Percentiles rank a stretch among this genome's conserved stretches.
Evolutionary conservation across 73 alveolate species (phyloP).

Genomic region (Paramecium octaurelia): DNA sequence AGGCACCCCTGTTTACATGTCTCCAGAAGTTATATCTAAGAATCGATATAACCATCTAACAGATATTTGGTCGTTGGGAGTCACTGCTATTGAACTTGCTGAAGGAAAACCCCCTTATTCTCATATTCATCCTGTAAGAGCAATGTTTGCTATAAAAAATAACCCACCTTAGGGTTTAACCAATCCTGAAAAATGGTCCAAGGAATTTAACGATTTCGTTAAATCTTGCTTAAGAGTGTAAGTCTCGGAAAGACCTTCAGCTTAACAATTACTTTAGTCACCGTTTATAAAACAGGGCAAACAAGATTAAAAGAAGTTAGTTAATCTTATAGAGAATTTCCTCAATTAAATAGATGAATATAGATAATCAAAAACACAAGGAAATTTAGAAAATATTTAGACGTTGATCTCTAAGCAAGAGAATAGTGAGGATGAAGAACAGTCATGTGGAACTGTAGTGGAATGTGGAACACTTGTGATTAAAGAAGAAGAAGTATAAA

Average conservation of each 20-base stretch:
- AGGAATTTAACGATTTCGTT: slow-evolving; percentile 92
- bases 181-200: slow-evolving; percentile 87
- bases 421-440: slow-evolving; percentile 7
- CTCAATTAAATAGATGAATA: background rate
- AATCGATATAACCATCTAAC: slow-evolving; percentile 65
- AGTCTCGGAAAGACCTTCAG: slow-evolving; percentile 91
- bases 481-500: background rate
- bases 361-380: background rate
- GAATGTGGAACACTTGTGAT: slow-evolving; percentile 35
- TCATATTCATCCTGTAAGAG: slow-evolving; percentile 87
- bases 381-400: background rate
- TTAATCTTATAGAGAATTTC: background rate
- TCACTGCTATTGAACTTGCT: slow-evolving; percentile 95
- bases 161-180: slow-evolving; percentile 92
- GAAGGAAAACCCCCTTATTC: slow-evolving; percentile 99
- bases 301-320: background rate
- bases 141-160: slow-evolving; percentile 87
- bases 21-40: slow-evolving; percentile 67
- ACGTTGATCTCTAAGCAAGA: background rate
- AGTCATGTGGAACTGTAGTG: slow-evolving; percentile 21
- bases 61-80: slow-evolving; percentile 89
- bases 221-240: slow-evolving; percentile 86
- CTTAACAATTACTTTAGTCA: slow-evolving; percentile 87
- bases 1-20: slow-evolving; percentile 74
- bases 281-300: slow-evolving; percentile 71